Conservation (phyloP, 495 filamentous ascomycete genomes). For the Xylaria longipes region DNA sequence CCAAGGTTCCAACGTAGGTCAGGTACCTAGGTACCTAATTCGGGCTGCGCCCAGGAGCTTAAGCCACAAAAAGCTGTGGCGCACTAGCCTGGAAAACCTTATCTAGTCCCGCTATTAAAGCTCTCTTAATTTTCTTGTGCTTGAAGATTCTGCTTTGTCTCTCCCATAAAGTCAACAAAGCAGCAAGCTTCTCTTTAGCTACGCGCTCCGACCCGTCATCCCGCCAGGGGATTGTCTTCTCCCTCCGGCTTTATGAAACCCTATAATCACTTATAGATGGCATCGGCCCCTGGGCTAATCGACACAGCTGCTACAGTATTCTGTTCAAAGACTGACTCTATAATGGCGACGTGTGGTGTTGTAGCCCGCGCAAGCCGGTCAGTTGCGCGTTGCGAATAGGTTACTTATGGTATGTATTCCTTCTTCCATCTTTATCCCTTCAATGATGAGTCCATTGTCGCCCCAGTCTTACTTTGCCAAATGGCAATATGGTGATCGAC, state of each 20-base stretch:
- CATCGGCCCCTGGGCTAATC: background rate
- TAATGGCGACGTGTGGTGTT: background rate
- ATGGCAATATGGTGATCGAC: constrained; percentile 80
- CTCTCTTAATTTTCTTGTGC: constrained; percentile 38
- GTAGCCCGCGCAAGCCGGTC: constrained; percentile 5
- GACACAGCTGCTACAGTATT: background rate
- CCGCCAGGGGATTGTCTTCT: background rate
- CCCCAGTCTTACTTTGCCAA: constrained; percentile 83
- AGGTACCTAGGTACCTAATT: background rate
- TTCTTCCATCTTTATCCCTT: constrained; percentile 32
- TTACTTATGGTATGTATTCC: constrained; percentile 40
- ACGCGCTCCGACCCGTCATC: background rate
- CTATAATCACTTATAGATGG: background rate
- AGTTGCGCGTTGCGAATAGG: background rate
- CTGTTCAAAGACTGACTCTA: background rate
- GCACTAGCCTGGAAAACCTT: background rate
- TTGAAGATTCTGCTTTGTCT: constrained; percentile 34
- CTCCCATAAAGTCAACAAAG: constrained; percentile 38
- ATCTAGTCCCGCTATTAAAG: constrained; percentile 31
- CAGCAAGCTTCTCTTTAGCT: constrained; percentile 15
- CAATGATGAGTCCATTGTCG: constrained; percentile 90
- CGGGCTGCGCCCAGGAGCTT: constrained; percentile 8
- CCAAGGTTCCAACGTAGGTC: background rate
- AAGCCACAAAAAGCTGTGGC: constrained; percentile 15
- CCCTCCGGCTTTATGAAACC: background rate